Evolutionary conservation across 169 alveolate species (phyloP).

Genomic region (Besnoitia besnoiti): DNA sequence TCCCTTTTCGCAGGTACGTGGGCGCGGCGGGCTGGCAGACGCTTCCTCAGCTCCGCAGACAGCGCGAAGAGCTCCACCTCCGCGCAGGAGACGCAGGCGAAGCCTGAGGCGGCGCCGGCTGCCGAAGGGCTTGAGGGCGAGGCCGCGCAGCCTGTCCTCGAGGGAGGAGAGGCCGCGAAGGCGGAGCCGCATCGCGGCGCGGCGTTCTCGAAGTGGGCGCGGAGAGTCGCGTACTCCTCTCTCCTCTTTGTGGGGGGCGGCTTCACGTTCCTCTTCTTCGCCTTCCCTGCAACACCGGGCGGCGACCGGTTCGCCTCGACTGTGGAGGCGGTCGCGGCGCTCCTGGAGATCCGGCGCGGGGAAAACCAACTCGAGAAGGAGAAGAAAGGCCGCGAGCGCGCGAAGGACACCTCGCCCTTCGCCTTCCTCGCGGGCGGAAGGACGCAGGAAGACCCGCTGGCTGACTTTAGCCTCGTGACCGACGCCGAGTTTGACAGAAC

Average conservation of each 20-base stretch:
- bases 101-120: too few relatives aligned
- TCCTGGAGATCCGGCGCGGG: too few relatives aligned
- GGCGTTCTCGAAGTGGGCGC: neutral
- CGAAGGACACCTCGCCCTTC: neutral
- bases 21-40: too few relatives aligned
- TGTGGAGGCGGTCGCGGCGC: neutral
- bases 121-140: too few relatives aligned
- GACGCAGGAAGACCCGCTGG: neutral
- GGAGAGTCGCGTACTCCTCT: neutral
- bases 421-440: neutral
- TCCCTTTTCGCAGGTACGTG: neutral
- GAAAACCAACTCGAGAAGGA: neutral
- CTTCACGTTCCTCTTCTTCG: neutral
- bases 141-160: too few relatives aligned
- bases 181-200: too few relatives aligned
- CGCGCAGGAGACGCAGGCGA: too few relatives aligned
- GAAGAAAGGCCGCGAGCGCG: neutral
- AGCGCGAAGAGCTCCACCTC: too few relatives aligned
- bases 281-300: neutral
- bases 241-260: neutral
- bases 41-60: too few relatives aligned
- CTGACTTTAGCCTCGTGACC: neutral
- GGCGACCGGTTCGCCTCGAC: neutral
- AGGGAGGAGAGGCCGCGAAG: too few relatives aligned
- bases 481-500: conserved; percentile 3